phyloP scores from a whole-genome alignment of 2,329 filamentous ascomycete species.

The Fusarium fujikuroi region DNA sequence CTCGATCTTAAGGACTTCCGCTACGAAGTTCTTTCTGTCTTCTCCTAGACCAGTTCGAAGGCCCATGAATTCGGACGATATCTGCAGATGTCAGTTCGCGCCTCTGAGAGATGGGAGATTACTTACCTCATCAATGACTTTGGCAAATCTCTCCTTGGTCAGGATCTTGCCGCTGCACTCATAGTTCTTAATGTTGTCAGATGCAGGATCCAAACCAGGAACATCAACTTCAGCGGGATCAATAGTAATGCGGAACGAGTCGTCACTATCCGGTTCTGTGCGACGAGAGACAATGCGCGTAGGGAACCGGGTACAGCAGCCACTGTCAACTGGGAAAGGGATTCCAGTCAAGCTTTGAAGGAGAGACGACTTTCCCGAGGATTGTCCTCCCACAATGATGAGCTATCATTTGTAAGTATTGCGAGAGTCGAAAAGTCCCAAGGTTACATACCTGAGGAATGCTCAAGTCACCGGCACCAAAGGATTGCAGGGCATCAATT shows the following conservation, averaged over 20 bases:
- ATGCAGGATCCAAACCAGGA: slow-evolving; percentile 32
- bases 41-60: slow-evolving; percentile 40
- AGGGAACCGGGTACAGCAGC: slow-evolving; percentile 52
- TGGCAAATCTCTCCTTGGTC: slow-evolving; percentile 44
- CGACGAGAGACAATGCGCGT: slow-evolving; percentile 52
- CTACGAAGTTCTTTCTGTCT: slow-evolving; percentile 50
- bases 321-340: slow-evolving; percentile 48
- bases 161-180: slow-evolving; percentile 37
- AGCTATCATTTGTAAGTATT: slow-evolving; percentile 38
- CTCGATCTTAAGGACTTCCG: slow-evolving; percentile 52
- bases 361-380: slow-evolving; percentile 52
- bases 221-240: slow-evolving; percentile 41
- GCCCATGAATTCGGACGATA: slow-evolving; percentile 46
- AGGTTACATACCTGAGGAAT: slow-evolving; percentile 48
- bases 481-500: slow-evolving; percentile 50
- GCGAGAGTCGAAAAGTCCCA: fast-evolving
- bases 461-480: slow-evolving; percentile 46
- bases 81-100: slow-evolving; percentile 26
- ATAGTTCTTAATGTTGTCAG: slow-evolving; percentile 37
- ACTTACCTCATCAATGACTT: slow-evolving; percentile 47
- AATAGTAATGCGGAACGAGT: slow-evolving; percentile 48
- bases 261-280: slow-evolving; percentile 43
- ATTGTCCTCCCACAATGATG: slow-evolving; percentile 52
- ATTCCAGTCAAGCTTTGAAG: slow-evolving; percentile 52
- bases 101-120: background rate